These are phyloP conservation scores for Fusarium albosuccineum DNA, from an alignment of 2,329 filamentous ascomycete species.

Conservation along the genomic window DNA sequence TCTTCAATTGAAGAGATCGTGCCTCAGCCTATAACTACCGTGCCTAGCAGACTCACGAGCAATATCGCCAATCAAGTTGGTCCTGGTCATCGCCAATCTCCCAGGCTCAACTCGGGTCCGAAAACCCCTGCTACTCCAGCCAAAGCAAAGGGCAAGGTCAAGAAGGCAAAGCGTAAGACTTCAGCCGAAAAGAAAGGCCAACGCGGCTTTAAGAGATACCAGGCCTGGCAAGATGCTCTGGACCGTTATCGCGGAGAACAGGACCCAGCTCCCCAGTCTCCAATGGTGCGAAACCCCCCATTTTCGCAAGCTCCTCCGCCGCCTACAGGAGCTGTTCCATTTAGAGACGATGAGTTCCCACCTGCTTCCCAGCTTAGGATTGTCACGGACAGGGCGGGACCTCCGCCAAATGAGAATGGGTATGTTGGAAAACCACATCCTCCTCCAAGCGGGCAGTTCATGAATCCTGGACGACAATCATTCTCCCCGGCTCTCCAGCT, in stretches of 20 bases:
- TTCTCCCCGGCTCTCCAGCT: conserved; percentile 37
- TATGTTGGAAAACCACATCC: conserved; percentile 45
- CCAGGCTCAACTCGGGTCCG: conserved; percentile 27
- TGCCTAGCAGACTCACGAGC: conserved; percentile 22
- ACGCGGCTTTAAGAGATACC: conserved; percentile 62
- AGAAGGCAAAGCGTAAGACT: conserved; percentile 48
- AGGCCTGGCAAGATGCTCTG: conserved; percentile 58
- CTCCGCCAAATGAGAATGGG: conserved; percentile 45
- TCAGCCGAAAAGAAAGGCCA: conserved; percentile 53
- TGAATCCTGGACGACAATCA: conserved; percentile 31
- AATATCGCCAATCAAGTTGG: conserved; percentile 30
- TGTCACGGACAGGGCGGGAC: conserved; percentile 32
- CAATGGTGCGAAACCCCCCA: conserved; percentile 19
- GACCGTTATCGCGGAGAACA: conserved; percentile 43
- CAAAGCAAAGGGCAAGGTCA: conserved; percentile 40
- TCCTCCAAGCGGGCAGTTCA: conserved; percentile 33
- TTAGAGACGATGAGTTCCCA: conserved; percentile 32
- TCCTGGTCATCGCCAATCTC: conserved; percentile 33
- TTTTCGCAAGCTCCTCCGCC: conserved; percentile 28
- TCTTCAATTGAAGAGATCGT: conserved; percentile 47
- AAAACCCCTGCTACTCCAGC: conserved; percentile 31
- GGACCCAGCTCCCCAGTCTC: conserved; percentile 23
- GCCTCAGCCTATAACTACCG: conserved; percentile 18
- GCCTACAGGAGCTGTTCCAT: conserved; percentile 13
- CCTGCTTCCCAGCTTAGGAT: conserved; percentile 37